phyloP scores from a whole-genome alignment of 108 stramenopile genomes.

The Cyclotella distinguenda region DNA sequence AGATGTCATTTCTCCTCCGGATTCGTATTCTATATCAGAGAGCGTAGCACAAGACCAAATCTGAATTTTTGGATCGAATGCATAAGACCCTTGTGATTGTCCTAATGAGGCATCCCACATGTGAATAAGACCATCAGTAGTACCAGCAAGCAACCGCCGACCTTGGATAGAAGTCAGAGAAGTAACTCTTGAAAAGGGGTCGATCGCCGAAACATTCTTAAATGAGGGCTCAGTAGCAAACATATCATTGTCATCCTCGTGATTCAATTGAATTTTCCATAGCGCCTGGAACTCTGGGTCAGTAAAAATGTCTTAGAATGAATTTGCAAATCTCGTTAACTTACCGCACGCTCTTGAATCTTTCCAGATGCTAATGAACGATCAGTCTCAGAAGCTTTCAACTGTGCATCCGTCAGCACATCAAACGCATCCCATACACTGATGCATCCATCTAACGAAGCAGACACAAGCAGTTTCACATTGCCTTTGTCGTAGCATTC shows the following conservation, averaged over 20 bases:
- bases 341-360: too few relatives aligned
- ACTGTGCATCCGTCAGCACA: not conserved
- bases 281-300: not conserved
- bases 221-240: too few relatives aligned
- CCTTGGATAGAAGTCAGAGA: conserved; percentile 7
- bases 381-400: conserved; percentile 8
- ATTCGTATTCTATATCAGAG: conserved; percentile 5
- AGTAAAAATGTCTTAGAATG: conserved; percentile 3
- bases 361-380: too few relatives aligned
- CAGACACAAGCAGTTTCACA: conserved; percentile 18
- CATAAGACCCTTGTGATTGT: conserved; percentile 21
- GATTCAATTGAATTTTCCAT: conserved; percentile 36
- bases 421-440: conserved; percentile 21
- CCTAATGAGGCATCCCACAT: conserved; percentile 21
- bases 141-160: conserved; percentile 12
- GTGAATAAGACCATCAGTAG: conserved; percentile 17
- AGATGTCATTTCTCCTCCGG: conserved; percentile 3
- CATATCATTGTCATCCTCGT: not conserved
- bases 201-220: too few relatives aligned
- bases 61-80: conserved; percentile 12
- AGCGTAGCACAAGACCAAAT: conserved; percentile 22
- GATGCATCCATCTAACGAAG: conserved; percentile 6
- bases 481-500: not conserved
- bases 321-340: conserved; percentile 3
- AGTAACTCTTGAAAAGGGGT: too few relatives aligned